Base-by-base conservation (phyloP, 176 grass and related monocot genomes). In the Oryza australiensis region DNA sequence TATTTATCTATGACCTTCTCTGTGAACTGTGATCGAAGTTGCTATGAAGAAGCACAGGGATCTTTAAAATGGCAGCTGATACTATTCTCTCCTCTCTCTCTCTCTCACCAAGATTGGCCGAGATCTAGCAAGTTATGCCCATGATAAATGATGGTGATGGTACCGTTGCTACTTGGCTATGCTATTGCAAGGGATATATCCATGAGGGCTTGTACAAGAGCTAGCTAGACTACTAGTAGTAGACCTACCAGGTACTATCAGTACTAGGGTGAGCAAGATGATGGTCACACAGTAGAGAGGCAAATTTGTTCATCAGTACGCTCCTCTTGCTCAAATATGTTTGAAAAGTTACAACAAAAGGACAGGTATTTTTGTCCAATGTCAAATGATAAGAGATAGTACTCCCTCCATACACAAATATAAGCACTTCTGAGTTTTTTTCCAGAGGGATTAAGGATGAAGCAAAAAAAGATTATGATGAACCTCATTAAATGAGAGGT, bases 111-210 rank as follows among this genome's bases (percentile, higher is more conserved):
- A 42, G 73, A 71, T 24, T 35, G 20, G 26, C 10, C 18, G 57
- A 75, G 81, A 88, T 80, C 87, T 80, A 80, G 18, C 70, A n/a
- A 84, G 49, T 70, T 64, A 64, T 40, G 71, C 33, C 64, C 70
- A 69, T 53, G 87, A 59, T 80, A 74, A 84, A 84, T 80, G 81
- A 69, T 30, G 51, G 70, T 27, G 20, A 64, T 5, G 74, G 74
- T 69, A 75, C 76, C 6, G n/a, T 23, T 76, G 33, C 23, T 13
- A 13, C n/a, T 55, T 55, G 51, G 51, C 18, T 55, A 22, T 55
- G 5, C 29, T 40, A 20, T 28, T 76, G 15, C 79, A 53, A 30
- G 16, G 12, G 43, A 72, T 59, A 10, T 60, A 60, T 73, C 59
- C 62, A 33, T 37, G 32, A 78, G 35, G 68, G 67, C 26, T 43